phyloP scores from a whole-genome alignment of 768 basidiomycete genomes.

The Harrya chromipes region DNA sequence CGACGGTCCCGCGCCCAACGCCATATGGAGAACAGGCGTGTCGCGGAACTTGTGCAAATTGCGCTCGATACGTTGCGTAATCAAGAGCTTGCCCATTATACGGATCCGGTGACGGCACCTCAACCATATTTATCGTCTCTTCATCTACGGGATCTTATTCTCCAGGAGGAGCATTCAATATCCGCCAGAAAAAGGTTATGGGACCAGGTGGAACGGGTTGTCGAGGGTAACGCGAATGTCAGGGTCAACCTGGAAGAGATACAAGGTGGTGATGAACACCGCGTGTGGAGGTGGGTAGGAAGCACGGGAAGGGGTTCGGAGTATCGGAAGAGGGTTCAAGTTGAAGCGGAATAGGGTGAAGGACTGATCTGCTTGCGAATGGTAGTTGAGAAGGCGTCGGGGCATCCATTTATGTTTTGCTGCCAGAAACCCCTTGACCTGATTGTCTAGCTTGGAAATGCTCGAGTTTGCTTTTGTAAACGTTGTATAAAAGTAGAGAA shows the following conservation, averaged over 20 bases:
- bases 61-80: constrained; percentile 77
- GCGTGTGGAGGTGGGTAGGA: constrained; percentile 94
- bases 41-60: constrained; percentile 72
- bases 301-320: constrained; percentile 34
- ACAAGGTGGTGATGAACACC: constrained; percentile 79
- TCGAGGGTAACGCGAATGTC: constrained; percentile 90
- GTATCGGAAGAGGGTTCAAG: constrained; percentile 33
- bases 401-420: constrained; percentile 7
- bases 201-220: constrained; percentile 78
- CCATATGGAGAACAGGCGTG: constrained; percentile 58
- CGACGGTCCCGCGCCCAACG: constrained; percentile 42
- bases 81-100: constrained; percentile 79
- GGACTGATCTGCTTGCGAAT: constrained; percentile 17
- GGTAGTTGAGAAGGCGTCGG: constrained; percentile 7
- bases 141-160: constrained; percentile 82
- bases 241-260: constrained; percentile 82
- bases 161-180: constrained; percentile 79
- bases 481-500: constrained; percentile 18
- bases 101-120: constrained; percentile 72
- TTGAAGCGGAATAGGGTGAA: constrained; percentile 27
- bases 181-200: constrained; percentile 64
- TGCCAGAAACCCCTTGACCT: constrained; percentile 26
- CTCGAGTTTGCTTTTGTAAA: constrained; percentile 12
- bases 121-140: constrained; percentile 79
- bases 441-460: constrained; percentile 13